These are phyloP conservation scores for Sarocladium strictum DNA, from an alignment of 2,329 filamentous ascomycete genomes.

Conservation along the genomic window DNA sequence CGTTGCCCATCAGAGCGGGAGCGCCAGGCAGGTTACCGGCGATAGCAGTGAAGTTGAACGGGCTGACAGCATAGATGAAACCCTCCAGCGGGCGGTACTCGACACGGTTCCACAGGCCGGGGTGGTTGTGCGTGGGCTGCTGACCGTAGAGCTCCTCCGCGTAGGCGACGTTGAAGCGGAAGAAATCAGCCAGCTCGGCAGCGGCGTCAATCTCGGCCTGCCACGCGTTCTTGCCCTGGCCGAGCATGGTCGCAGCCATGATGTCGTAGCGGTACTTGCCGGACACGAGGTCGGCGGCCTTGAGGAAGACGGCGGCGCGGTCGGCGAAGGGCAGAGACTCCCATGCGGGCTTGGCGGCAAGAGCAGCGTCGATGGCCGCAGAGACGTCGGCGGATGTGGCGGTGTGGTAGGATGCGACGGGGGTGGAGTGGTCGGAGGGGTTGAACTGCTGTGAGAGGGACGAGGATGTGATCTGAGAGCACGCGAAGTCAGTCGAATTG, in stretches of 20 bases:
- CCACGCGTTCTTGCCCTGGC: conserved; percentile 97
- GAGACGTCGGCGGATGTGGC: conserved; percentile 72
- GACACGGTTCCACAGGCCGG: conserved; percentile 85
- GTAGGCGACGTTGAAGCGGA: conserved; percentile 91
- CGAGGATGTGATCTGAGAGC: conserved; percentile 56
- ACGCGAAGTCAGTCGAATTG: conserved; percentile 2
- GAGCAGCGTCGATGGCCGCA: conserved; percentile 74
- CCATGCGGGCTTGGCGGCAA: conserved; percentile 83
- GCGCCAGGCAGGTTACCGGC: conserved; percentile 79
- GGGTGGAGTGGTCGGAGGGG: conserved; percentile 71
- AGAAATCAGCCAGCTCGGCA: conserved; percentile 86
- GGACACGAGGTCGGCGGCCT: conserved; percentile 85
- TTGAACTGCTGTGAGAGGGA: conserved; percentile 67
- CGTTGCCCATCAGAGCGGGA: conserved; percentile 86
- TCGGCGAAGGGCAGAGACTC: conserved; percentile 83
- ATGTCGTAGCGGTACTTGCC: conserved; percentile 95
- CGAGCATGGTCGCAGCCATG: conserved; percentile 93
- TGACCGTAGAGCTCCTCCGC: conserved; percentile 85
- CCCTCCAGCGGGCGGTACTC: conserved; percentile 89
- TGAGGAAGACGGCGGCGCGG: conserved; percentile 87
- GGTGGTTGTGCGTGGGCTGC: conserved; percentile 77
- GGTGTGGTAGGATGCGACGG: conserved; percentile 78
- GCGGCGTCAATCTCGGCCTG: conserved; percentile 98
- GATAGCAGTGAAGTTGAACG: conserved; percentile 97
- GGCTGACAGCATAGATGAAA: conserved; percentile 89